Base-by-base conservation (phyloP, 805 yeast genomes). In the Monosporozyma aquatica region DNA sequence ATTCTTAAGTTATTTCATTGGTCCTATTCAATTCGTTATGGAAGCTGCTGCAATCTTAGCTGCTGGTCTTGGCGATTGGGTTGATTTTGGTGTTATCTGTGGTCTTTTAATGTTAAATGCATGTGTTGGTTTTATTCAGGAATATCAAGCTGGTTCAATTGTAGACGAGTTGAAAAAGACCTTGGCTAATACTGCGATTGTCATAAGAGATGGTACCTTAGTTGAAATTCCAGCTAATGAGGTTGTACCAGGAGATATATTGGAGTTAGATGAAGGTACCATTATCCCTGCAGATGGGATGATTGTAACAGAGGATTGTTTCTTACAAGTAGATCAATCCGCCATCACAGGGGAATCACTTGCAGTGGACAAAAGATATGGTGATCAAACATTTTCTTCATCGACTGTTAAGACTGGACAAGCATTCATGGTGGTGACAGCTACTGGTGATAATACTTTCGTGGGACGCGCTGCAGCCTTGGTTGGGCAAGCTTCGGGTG, bases 391-490 rank as follows among this genome's bases (percentile, higher is more conserved):
- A 62, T 87, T 82, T 79, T 84, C 95, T 46, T 87, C 96, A 30
- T 87, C 96, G 46, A 84, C 95, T 51, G 92, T 87, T 57, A 87
- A 87, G 79, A 82, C 94, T 65, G 96, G 97, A 76, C 94, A 85
- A 72, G 90, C 83, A 61, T 80, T 80, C 71, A 85, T 87, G 95
- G 67, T 87, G 68, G 95, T 87, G 65, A 80, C 92, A 61, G 84
- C 95, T 58, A 87, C 94, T 54, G 96, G 95, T 79, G 95, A 87
- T 72, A 76, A 78, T 71, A 87, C 97, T 53, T 87, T 85, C 70
- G 94, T 85, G 57, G 97, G 97, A 72, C 81, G 95, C 74, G 95
- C 96, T 64, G 96, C 97, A 67, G 85, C 95, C 65, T 77, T 87
- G 65, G 96, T 87, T 54, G 84, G 84, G 84, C 81, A 84, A 75